These are phyloP conservation scores for Fusarium sp. DNA, from an alignment of 2,329 filamentous ascomycete species.

Conservation along the genomic window DNA sequence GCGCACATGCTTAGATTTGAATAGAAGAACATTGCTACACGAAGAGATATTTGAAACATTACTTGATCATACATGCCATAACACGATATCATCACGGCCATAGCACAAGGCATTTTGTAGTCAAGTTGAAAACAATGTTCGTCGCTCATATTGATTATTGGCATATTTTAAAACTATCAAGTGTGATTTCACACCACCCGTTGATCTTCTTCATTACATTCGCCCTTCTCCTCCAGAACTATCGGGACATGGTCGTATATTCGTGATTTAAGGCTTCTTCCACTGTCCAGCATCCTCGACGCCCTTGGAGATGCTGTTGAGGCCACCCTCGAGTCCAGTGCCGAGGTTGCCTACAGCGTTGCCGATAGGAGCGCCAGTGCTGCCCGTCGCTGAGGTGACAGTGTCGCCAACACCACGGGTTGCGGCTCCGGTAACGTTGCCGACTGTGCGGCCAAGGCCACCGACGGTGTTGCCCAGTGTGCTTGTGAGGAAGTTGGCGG, in stretches of 20 bases:
- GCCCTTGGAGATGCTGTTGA: slow-evolving; percentile 63
- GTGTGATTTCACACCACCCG: background rate
- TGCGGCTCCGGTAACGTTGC: slow-evolving; percentile 63
- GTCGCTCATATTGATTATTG: background rate
- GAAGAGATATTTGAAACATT: no score
- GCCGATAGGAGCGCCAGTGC: slow-evolving; percentile 66
- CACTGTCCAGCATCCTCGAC: slow-evolving; percentile 71
- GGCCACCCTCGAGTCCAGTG: slow-evolving; percentile 66
- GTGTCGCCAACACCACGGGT: slow-evolving; percentile 70
- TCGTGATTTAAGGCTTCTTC: slow-evolving; percentile 56
- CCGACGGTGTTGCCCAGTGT: slow-evolving; percentile 59
- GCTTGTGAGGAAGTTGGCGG: slow-evolving; percentile 56
- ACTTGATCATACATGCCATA: no score
- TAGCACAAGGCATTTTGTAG: background rate
- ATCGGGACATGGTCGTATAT: background rate
- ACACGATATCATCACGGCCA: background rate
- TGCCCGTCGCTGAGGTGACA: slow-evolving; percentile 66
- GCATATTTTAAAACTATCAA: background rate
- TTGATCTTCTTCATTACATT: slow-evolving; percentile 14
- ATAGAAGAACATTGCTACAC: no score
- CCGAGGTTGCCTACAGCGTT: slow-evolving; percentile 67
- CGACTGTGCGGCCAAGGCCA: slow-evolving; percentile 57
- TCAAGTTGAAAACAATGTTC: background rate
- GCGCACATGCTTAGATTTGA: no score
- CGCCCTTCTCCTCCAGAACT: background rate